Percentiles rank a stretch among this genome's conserved stretches.
phyloP scores from a whole-genome alignment of 2,329 filamentous ascomycete species.

The Exutisphaerella laricina region DNA sequence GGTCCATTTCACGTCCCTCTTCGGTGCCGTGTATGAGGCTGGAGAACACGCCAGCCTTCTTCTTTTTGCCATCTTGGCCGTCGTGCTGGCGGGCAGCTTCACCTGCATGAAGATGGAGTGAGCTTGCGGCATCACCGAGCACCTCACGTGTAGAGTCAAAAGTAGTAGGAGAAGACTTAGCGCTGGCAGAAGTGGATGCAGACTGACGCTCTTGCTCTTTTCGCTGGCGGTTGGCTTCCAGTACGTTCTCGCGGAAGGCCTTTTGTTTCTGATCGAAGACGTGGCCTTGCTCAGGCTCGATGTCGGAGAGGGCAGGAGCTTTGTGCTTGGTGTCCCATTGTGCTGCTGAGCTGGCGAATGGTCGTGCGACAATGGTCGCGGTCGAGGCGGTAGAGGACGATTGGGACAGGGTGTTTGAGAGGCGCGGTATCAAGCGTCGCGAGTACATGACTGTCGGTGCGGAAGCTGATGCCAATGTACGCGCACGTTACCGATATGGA shows the following conservation, averaged over 20 bases:
- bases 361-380: constrained; percentile 8
- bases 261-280: constrained; percentile 79
- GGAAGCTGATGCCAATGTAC: neutral
- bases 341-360: constrained; percentile 15
- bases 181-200: constrained; percentile 33
- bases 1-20: constrained; percentile 88
- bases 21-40: constrained; percentile 96
- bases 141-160: constrained; percentile 37
- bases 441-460: constrained; percentile 17
- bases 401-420: constrained; percentile 14
- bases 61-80: constrained; percentile 57
- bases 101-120: constrained; percentile 51
- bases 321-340: constrained; percentile 13
- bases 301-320: constrained; percentile 77
- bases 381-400: constrained; percentile 9
- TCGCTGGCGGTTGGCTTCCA: constrained; percentile 68
- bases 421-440: constrained; percentile 20
- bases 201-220: constrained; percentile 79
- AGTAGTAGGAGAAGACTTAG: constrained; percentile 35
- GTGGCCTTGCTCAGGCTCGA: constrained; percentile 65
- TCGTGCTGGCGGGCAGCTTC: constrained; percentile 57
- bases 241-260: constrained; percentile 76
- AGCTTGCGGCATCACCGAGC: constrained; percentile 50
- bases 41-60: constrained; percentile 56
- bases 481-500: neutral